A percentile compares a stretch with the other conserved stretches of the same genome.
These are phyloP conservation scores for Acer yangbiense DNA, from an alignment of 345 rosid genomes.

Conservation along the genomic window DNA sequence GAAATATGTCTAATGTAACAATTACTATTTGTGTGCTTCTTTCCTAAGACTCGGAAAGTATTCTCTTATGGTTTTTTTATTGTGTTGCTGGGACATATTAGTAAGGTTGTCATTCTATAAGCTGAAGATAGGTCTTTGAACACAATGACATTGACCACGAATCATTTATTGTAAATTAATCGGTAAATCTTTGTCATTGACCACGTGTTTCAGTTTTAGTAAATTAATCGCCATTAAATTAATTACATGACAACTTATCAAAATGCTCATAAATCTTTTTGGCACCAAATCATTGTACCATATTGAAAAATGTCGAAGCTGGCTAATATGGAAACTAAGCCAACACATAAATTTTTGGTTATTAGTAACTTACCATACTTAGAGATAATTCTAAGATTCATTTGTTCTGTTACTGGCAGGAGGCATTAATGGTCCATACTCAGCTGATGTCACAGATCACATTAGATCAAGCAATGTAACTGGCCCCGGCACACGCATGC, in stretches of 20 bases:
- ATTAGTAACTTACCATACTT: neutral
- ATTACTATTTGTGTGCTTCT: no score
- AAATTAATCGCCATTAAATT: neutral
- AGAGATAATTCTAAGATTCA: neutral
- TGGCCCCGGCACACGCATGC: slow-evolving; percentile 58
- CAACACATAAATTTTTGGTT: neutral
- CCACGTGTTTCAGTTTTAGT: neutral
- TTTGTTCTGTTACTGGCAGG: slow-evolving; percentile 45
- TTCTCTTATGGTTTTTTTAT: no score
- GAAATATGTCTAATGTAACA: no score
- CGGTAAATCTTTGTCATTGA: no score
- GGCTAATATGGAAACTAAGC: neutral
- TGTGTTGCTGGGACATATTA: no score
- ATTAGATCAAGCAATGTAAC: slow-evolving; percentile 43
- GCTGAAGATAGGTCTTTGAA: no score
- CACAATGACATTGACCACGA: no score
- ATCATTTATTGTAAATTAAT: no score
- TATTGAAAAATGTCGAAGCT: neutral
- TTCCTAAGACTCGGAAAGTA: no score
- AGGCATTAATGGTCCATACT: slow-evolving; percentile 46
- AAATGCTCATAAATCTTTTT: neutral
- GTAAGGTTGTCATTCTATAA: no score
- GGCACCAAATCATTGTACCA: neutral
- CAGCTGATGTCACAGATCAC: slow-evolving; percentile 52
- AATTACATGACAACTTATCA: neutral